Evolutionary conservation across 2,329 filamentous ascomycete species (phyloP).

Genomic region (Daldinia eschscholtzii): DNA sequence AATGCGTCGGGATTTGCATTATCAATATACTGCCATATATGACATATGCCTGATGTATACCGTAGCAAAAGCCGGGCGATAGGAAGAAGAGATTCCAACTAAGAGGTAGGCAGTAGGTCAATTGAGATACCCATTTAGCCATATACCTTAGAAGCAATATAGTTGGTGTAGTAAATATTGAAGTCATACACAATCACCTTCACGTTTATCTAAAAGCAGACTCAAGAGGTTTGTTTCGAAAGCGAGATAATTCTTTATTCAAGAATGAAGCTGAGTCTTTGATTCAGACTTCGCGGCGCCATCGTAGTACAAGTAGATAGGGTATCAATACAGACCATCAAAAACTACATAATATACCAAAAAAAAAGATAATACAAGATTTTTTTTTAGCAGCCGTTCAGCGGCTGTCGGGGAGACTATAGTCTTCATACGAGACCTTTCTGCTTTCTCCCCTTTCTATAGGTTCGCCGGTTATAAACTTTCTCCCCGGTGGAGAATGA

Average conservation of each 20-base stretch:
- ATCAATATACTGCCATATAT: not conserved
- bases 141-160: no score
- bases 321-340: constrained; percentile 46
- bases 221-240: constrained; percentile 12
- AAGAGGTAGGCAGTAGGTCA: not conserved
- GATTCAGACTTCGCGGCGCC: constrained; percentile 28
- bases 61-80: not conserved
- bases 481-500: constrained; percentile 9
- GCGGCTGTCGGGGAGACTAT: not conserved
- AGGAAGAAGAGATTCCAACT: not conserved
- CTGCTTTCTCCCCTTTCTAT: constrained; percentile 33
- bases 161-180: not conserved
- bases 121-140: no score
- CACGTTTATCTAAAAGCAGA: not conserved
- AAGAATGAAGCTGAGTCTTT: constrained; percentile 25
- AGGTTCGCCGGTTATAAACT: constrained; percentile 21
- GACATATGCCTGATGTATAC: not conserved
- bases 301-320: constrained; percentile 40
- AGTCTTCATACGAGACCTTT: constrained; percentile 22
- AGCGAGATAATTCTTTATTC: constrained; percentile 37
- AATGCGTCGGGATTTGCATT: constrained; percentile 7
- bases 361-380: constrained; percentile 10
- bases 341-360: constrained; percentile 36
- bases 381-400: constrained; percentile 7
- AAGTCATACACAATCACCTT: not conserved